Percentiles rank a stretch among this genome's conserved stretches.
phyloP scores from a whole-genome alignment of 768 basidiomycete genomes.

The Tephrocybe sp. region DNA sequence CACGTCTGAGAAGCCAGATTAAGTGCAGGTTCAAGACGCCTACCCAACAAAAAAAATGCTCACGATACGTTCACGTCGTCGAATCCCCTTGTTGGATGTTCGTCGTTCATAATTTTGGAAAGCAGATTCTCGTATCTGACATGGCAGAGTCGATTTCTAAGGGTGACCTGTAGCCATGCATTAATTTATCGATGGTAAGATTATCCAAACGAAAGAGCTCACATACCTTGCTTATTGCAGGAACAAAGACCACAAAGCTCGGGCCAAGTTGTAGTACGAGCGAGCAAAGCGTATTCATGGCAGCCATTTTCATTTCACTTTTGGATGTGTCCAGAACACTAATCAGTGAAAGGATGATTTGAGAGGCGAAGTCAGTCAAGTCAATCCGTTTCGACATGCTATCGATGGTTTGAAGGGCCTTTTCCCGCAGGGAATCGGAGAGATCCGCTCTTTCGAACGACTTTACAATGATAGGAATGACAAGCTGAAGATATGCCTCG shows the following conservation, averaged over 20 bases:
- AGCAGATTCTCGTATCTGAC: constrained; percentile 85
- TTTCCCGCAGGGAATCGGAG: constrained; percentile 73
- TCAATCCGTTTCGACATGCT: constrained; percentile 90
- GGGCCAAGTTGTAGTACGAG: constrained; percentile 92
- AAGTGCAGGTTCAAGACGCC: constrained; percentile 1
- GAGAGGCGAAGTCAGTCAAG: constrained; percentile 95
- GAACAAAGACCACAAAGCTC: constrained; percentile 96
- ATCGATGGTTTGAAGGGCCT: constrained; percentile 89
- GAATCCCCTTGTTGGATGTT: constrained; percentile 86
- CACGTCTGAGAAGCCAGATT: constrained; percentile 26
- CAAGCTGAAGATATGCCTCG: constrained; percentile 96
- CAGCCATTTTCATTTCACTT: constrained; percentile 80
- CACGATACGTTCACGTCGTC: constrained; percentile 68
- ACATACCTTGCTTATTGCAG: constrained; percentile 89
- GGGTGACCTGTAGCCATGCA: constrained; percentile 67
- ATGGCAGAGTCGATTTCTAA: constrained; percentile 76
- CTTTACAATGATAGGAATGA: constrained; percentile 92
- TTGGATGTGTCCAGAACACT: constrained; percentile 75
- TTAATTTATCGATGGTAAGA: background rate
- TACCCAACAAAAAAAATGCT: constrained; percentile 29
- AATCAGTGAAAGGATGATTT: constrained; percentile 94
- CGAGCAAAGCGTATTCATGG: constrained; percentile 93
- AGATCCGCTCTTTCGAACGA: constrained; percentile 85
- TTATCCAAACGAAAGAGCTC: constrained; percentile 10
- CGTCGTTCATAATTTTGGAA: constrained; percentile 84